A percentile compares a stretch with the other conserved stretches of the same genome.
phyloP scores from a whole-genome alignment of 108 stramenopile species.

The Cyclotella choctawhatcheeana region DNA sequence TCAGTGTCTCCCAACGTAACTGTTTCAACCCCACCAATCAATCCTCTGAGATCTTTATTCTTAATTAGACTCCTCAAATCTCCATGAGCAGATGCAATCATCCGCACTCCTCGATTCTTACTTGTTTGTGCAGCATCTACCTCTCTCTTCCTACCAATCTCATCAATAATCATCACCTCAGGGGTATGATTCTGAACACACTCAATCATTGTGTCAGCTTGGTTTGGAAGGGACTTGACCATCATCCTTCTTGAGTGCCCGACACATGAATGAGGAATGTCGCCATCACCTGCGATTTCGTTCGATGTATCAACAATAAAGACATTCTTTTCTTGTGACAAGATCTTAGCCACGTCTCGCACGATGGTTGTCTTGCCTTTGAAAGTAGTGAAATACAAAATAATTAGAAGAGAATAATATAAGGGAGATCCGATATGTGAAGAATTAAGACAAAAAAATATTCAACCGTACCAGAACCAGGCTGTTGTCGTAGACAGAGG shows the following conservation, averaged over 20 bases:
- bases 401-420: too few relatives aligned
- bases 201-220: conserved; percentile 69
- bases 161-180: conserved; percentile 70
- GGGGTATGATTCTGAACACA: conserved; percentile 79
- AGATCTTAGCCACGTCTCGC: background rate
- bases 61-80: conserved; percentile 52
- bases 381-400: too few relatives aligned
- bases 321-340: conserved; percentile 52
- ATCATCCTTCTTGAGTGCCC: conserved; percentile 66
- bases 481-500: too few relatives aligned
- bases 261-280: conserved; percentile 59
- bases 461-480: too few relatives aligned
- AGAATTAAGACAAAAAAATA: too few relatives aligned
- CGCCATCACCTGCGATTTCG: conserved; percentile 74
- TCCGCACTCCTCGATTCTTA: conserved; percentile 63
- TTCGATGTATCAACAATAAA: conserved; percentile 66
- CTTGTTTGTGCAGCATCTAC: conserved; percentile 61
- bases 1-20: conserved; percentile 55
- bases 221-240: conserved; percentile 53
- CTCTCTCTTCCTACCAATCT: conserved; percentile 58
- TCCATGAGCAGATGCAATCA: conserved; percentile 78
- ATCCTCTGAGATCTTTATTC: conserved; percentile 55
- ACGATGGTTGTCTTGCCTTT: background rate
- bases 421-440: too few relatives aligned
- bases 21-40: conserved; percentile 59